These are phyloP conservation scores for Rhizopus microsporus DNA, from an alignment of 371 early-diverging fungal species.

Conservation along the genomic window DNA sequence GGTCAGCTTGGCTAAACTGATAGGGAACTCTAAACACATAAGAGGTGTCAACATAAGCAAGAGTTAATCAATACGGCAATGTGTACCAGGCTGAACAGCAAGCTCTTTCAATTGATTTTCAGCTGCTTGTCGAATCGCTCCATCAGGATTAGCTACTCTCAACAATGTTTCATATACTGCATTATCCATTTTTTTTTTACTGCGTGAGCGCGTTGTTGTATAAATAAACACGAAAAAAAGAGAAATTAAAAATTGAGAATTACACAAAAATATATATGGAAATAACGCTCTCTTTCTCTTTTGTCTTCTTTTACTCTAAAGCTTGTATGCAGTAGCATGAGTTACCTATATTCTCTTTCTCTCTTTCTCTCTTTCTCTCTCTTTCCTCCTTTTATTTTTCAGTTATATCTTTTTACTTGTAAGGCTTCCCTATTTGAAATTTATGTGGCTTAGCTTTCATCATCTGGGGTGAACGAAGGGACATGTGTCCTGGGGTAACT, in stretches of 20 bases:
- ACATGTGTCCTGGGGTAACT: not conserved
- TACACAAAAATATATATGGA: not conserved
- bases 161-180: constrained; percentile 72
- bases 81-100: constrained; percentile 58
- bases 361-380: not conserved
- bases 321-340: no score
- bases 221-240: not conserved
- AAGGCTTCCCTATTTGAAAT: not conserved
- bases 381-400: not conserved
- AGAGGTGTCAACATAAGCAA: not conserved
- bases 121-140: constrained; percentile 65
- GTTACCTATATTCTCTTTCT: no score
- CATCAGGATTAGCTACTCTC: constrained; percentile 68
- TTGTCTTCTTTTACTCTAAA: no score
- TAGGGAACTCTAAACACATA: constrained; percentile 53
- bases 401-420: not conserved
- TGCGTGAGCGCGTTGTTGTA: not conserved
- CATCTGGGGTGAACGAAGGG: no score
- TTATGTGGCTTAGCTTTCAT: not conserved
- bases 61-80: not conserved
- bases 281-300: not conserved
- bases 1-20: constrained; percentile 69
- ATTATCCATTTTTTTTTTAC: constrained; percentile 61
- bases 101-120: constrained; percentile 74
- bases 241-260: not conserved